These are phyloP conservation scores for Boletales sp. DNA, from an alignment of 768 basidiomycete genomes.

Conservation along the genomic window DNA sequence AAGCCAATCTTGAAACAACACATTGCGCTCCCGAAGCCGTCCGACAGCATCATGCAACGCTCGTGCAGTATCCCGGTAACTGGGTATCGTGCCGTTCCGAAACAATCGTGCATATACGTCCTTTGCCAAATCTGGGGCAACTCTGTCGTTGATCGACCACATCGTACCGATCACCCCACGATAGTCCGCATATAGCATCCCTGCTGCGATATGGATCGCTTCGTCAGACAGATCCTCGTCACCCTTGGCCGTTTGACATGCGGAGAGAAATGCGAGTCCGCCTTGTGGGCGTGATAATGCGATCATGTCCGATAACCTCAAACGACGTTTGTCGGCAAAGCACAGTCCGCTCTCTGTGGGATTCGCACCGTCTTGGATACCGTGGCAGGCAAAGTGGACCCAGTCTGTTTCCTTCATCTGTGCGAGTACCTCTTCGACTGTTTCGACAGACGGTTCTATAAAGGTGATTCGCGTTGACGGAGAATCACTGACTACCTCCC, in stretches of 20 bases:
- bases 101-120: constrained; percentile 25
- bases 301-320: constrained; percentile 4
- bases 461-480: neutral
- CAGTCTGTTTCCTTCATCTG: constrained; percentile 4
- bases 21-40: neutral
- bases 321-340: constrained; percentile 7
- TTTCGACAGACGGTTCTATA: neutral
- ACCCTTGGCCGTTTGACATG: constrained; percentile 43
- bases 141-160: constrained; percentile 40
- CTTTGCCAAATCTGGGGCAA: constrained; percentile 31
- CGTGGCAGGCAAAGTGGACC: constrained; percentile 32
- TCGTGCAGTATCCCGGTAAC: neutral
- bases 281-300: constrained; percentile 11
- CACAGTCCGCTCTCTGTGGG: constrained; percentile 17
- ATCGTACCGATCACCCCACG: constrained; percentile 37
- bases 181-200: constrained; percentile 33
- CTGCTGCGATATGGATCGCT: constrained; percentile 40
- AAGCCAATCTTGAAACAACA: neutral
- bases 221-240: constrained; percentile 33
- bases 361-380: constrained; percentile 14
- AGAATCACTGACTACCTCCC: neutral
- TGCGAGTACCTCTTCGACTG: neutral
- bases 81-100: neutral
- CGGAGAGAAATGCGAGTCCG: constrained; percentile 43
- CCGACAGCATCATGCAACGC: neutral